Conservation (phyloP, 225 moss, liverwort and hornwort genomes). For the Pseudisothecium myosuroides region DNA sequence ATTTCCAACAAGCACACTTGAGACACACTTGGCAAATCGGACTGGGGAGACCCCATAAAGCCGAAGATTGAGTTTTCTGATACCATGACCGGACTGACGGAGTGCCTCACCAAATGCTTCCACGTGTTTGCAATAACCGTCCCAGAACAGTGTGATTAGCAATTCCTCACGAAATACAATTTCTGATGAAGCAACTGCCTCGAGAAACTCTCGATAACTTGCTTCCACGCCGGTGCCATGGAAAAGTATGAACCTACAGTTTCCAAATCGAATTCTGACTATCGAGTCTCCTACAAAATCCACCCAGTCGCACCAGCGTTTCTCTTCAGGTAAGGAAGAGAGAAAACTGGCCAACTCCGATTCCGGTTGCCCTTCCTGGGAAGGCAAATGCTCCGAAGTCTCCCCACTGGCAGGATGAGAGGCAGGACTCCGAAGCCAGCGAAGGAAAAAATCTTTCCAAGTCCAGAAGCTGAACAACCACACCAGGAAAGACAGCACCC, state of each 20-base stretch:
- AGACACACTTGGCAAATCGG: neutral
- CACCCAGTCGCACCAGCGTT: rapidly evolving
- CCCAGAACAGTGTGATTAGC: rapidly evolving
- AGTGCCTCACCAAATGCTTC: neutral
- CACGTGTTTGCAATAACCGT: neutral
- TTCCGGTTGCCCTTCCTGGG: neutral
- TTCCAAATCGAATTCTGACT: rapidly evolving
- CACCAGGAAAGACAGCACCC: neutral
- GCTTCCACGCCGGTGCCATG: no score
- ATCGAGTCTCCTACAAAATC: rapidly evolving
- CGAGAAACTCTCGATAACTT: neutral
- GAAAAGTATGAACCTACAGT: rapidly evolving
- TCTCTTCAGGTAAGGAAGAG: neutral
- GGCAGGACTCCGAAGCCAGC: neutral
- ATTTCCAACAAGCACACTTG: neutral
- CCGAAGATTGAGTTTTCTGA: rapidly evolving
- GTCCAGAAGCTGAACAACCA: neutral
- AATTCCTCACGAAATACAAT: rapidly evolving
- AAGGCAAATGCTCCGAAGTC: neutral
- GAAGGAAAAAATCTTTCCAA: neutral
- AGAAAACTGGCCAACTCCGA: neutral
- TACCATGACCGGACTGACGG: neutral
- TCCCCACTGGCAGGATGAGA: no score
- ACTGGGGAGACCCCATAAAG: rapidly evolving
- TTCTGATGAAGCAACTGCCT: neutral